Evolutionary conservation across 179 eudicot genomes (phyloP), one percentile per base, ranked within the genome.

Genomic region (Heliamphora pulchella): DNA sequence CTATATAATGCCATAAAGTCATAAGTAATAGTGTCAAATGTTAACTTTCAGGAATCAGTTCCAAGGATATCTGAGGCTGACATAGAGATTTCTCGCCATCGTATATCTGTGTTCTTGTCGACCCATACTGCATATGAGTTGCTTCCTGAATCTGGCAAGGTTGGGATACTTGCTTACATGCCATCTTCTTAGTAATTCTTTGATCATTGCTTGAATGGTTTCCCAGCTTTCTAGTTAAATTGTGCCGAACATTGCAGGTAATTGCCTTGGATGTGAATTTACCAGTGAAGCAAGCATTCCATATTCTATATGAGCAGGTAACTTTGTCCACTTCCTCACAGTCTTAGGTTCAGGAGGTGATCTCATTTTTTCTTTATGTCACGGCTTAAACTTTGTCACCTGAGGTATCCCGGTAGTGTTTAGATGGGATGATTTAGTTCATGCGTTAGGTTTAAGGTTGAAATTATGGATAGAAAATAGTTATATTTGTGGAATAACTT

Each of bases 101-200:
- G 97, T 77, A 79, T 94, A 77, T 89, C 98, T 80, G 80, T 68
- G 13, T 94, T 94, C 85, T 80, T 94, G 87, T 90, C 92, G 6
- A 84, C 91, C 75, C 98, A 93, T 82, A 89, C 89, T 79, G 92
- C 94, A 14, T 94, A 94, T 65, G 97, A 94, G 86, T 84, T 94
- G 88, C 96, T 94, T 74, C 98, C 98, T 4, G 98, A 94, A 81
- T 94, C 98, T 43, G 98, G 97, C 87, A 91, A 93, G 94, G 98
- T 94, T 72, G 43, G 86, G 59, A 62, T 70, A 59, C 39, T 1
- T 55, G 55, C 41, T 54, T 48, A 9, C 31, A 39, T 7, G 54
- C 55, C 65, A 41, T 18, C 41, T 41, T 31, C 54, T 14, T 5
- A 59, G 48, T 74, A 39, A 63, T 71, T 79, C 9, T 8, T 14